Percentiles rank a stretch among this genome's conserved stretches.
Conservation (phyloP, 1,139 yeast species). For the Entelexis sorbosivorans region DNA sequence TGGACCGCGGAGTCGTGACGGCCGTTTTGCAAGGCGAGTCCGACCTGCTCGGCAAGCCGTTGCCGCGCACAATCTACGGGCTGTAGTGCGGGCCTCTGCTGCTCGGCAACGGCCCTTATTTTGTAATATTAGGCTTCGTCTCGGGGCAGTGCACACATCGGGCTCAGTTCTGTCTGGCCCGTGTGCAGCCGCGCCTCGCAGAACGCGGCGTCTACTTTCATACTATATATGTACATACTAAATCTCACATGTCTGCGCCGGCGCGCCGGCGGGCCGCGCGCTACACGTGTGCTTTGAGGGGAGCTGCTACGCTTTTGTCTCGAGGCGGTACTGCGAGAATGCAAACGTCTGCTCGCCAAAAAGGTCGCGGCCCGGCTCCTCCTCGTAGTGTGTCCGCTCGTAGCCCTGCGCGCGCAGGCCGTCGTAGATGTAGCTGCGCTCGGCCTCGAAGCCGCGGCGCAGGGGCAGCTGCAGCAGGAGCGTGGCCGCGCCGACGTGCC, state of each 20-base stretch:
- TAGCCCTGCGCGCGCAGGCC: slow-evolving; percentile 36
- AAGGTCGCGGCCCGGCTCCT: slow-evolving; percentile 67
- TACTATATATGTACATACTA: too few relatives aligned
- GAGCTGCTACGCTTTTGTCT: slow-evolving; percentile 32
- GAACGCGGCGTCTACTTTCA: too few relatives aligned
- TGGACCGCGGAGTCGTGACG: slow-evolving; percentile 36
- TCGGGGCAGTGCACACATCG: too few relatives aligned
- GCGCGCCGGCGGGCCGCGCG: too few relatives aligned
- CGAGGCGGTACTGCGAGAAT: slow-evolving; percentile 21
- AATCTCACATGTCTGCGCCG: too few relatives aligned
- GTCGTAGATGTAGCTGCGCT: slow-evolving; percentile 50
- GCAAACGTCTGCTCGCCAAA: slow-evolving; percentile 61
- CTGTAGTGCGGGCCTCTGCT: slow-evolving; percentile 20
- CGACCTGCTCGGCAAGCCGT: slow-evolving; percentile 29
- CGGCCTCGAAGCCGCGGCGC: slow-evolving; percentile 53
- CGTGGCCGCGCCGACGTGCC: slow-evolving; percentile 13
- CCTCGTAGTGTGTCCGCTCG: slow-evolving; percentile 27
- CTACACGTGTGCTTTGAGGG: too few relatives aligned
- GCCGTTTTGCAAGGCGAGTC: slow-evolving; percentile 19
- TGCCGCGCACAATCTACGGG: slow-evolving; percentile 15
- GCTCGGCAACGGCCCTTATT: too few relatives aligned
- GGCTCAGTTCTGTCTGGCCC: too few relatives aligned
- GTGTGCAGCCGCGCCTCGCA: too few relatives aligned
- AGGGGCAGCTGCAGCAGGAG: slow-evolving; percentile 68
- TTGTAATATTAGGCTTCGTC: too few relatives aligned